Conservation (phyloP, 495 filamentous ascomycete species). For the Talaromyces wortmannii region DNA sequence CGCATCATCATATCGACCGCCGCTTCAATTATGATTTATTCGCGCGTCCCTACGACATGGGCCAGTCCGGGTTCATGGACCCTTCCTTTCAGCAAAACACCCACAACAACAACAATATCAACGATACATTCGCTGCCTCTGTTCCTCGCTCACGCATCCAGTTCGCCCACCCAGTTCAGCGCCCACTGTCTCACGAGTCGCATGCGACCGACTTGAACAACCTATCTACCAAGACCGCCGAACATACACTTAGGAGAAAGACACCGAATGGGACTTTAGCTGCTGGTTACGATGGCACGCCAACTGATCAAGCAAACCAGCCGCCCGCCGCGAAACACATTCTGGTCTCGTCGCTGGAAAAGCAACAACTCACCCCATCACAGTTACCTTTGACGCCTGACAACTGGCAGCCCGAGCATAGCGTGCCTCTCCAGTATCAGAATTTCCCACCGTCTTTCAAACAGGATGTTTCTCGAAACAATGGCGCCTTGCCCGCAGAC, state of each 20-base stretch:
- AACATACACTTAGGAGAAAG: slow-evolving; percentile 85
- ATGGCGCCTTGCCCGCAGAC: slow-evolving; percentile 13
- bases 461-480: slow-evolving; percentile 20
- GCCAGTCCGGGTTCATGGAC: slow-evolving; percentile 15
- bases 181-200: slow-evolving; percentile 21
- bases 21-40: slow-evolving; percentile 22
- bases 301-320: slow-evolving; percentile 64
- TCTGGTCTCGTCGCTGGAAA: slow-evolving; percentile 57
- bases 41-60: slow-evolving; percentile 23
- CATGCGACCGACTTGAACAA: slow-evolving; percentile 14
- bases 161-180: slow-evolving; percentile 39
- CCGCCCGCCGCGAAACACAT: slow-evolving; percentile 85
- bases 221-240: slow-evolving; percentile 27
- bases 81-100: slow-evolving; percentile 18
- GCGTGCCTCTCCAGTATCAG: slow-evolving; percentile 22
- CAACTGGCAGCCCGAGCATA: slow-evolving; percentile 21
- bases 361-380: slow-evolving; percentile 23
- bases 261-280: slow-evolving; percentile 91
- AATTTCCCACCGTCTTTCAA: slow-evolving; percentile 40
- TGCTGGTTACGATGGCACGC: slow-evolving; percentile 88
- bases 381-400: slow-evolving; percentile 22
- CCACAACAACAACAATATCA: slow-evolving; percentile 7
- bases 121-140: slow-evolving; percentile 13
- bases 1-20: slow-evolving; percentile 34
- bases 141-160: slow-evolving; percentile 27